Evolutionary conservation across 1,139 yeast genomes (phyloP), one percentile per base, ranked within the genome.

Genomic region (Komagataea norvegica): DNA sequence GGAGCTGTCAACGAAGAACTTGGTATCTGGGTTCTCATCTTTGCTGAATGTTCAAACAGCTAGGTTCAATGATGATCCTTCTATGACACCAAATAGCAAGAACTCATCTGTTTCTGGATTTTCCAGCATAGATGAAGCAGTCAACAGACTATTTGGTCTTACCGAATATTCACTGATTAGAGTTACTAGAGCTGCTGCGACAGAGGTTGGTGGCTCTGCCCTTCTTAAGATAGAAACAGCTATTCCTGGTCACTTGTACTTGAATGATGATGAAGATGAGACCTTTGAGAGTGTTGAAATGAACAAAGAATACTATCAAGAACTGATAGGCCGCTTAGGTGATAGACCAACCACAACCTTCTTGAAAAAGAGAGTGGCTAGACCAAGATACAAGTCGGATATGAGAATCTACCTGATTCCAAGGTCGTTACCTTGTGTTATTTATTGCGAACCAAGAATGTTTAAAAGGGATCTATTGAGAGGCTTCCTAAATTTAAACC

Each of bases 211-310:
- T 18, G 77, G 78, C 1, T 67, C 77, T 10, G 62, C 68, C 7
- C 59, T 74, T 4, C 56, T 74, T 31, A 74, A 74, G 48, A 57
- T 74, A 36, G 81, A 74, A 51, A 70, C 79, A 1, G 75, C 77
- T 0, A 64, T 59, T 42, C 75, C 78, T 0, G 79, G 80, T 3
- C 75, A 73, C 42, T 48, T 54, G n/a, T 64, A 61, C 47, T 53
- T 74, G 33, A 66, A 73, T 37, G 80, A 74, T 49, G 67, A 63
- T 29, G 55, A 51, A 29, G 54, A 45, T n/a, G 48, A 45, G 25
- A 51, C 48, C 29, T 45, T 42, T 65, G 48, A 68, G 59, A 65
- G 33, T 59, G 46, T 49, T 13, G 48, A 48, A 34, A 26, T 36
- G 39, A 44, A 48, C 25, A 45, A 34, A 29, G 48, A 44, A 9